These are phyloP conservation scores for Apiotrichum domesticum DNA, from an alignment of 1,284 basidiomycete species.

Conservation along the genomic window DNA sequence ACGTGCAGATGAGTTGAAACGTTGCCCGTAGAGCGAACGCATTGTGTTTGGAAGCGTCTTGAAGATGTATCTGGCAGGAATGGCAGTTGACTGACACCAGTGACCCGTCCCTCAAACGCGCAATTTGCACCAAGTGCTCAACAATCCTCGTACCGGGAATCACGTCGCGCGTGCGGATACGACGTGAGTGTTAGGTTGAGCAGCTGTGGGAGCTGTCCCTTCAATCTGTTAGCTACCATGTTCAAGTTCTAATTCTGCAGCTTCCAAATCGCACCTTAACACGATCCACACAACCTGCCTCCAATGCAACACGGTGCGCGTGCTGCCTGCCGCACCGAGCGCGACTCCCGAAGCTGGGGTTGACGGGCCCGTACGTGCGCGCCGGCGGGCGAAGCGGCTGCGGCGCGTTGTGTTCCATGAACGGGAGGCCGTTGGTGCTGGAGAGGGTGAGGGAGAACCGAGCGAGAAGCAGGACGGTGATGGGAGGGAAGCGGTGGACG, in stretches of 20 bases:
- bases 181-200: constrained; percentile 21
- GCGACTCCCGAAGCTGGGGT: constrained; percentile 5
- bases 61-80: no score
- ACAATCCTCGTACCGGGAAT: constrained; percentile 40
- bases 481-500: no score
- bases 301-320: constrained; percentile 15
- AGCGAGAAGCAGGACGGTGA: no score
- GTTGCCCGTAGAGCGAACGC: background rate
- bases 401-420: constrained; percentile 23
- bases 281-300: constrained; percentile 28
- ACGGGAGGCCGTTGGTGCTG: constrained; percentile 11
- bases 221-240: background rate
- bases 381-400: constrained; percentile 12
- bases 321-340: constrained; percentile 19
- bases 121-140: constrained; percentile 29
- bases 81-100: constrained; percentile 18
- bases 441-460: no score
- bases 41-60: no score
- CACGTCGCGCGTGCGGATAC: constrained; percentile 30
- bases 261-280: constrained; percentile 20
- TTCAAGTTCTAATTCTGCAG: constrained; percentile 10
- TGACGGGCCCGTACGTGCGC: constrained; percentile 27
- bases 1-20: background rate
- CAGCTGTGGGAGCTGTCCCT: no score
- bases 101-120: constrained; percentile 36